Percentiles rank a stretch among this genome's conserved stretches.
These are phyloP conservation scores for Aspergillus pseudoterreus DNA, from an alignment of 2,329 filamentous ascomycete genomes.

Conservation along the genomic window DNA sequence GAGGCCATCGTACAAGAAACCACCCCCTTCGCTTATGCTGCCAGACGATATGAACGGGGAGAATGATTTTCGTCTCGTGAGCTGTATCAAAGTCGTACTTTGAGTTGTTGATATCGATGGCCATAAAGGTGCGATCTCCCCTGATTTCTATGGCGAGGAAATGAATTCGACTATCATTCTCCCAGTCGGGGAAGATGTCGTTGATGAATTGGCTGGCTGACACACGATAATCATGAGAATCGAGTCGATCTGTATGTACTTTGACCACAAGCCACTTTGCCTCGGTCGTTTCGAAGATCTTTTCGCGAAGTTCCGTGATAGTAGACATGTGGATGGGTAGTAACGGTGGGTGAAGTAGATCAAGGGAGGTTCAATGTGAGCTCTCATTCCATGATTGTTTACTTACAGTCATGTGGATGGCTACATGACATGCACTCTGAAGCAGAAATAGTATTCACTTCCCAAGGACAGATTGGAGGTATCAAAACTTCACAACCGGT, in stretches of 20 bases:
- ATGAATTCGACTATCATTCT: conserved; percentile 9
- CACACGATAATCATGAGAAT: conserved; percentile 5
- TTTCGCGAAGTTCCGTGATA: conserved; percentile 1
- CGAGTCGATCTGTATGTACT: conserved; percentile 2
- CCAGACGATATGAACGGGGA: conserved; percentile 10
- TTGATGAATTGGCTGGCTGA: conserved; percentile 14
- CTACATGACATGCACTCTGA: too few species aligned
- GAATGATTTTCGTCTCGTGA: conserved; percentile 6
- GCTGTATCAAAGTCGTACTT: conserved; percentile 12
- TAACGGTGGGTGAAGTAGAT: not conserved
- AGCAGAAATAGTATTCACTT: too few species aligned
- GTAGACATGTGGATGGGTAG: not conserved
- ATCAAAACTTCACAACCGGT: too few species aligned
- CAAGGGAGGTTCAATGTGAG: too few species aligned
- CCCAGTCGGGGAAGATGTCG: conserved; percentile 9
- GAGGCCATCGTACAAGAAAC: conserved; percentile 10
- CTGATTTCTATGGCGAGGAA: conserved; percentile 12
- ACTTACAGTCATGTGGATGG: too few species aligned
- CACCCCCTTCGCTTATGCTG: conserved; percentile 5
- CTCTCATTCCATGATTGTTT: too few species aligned
- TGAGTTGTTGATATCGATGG: conserved; percentile 10
- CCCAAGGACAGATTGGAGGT: too few species aligned
- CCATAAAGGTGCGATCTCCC: conserved; percentile 10
- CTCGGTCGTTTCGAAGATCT: conserved; percentile 3
- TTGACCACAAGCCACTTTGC: conserved; percentile 6